Conservation (phyloP, 1,139 yeast genomes). For the Kodamaea arcana region DNA sequence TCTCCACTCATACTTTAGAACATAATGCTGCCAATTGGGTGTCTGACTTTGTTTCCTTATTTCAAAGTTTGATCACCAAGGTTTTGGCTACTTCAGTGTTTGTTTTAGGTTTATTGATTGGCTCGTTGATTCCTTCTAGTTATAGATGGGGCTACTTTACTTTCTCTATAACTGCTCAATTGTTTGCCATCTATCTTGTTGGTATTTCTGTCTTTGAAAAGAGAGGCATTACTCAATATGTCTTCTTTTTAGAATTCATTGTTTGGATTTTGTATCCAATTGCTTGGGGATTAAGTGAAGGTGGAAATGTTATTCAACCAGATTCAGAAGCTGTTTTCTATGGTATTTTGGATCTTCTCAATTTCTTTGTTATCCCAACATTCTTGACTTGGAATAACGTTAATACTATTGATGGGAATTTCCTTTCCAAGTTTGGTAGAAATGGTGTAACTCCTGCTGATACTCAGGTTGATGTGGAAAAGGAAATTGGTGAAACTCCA, state of each 20-base stretch:
- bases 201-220: conserved; percentile 10
- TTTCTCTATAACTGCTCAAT: conserved; percentile 32
- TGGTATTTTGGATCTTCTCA: conserved; percentile 54
- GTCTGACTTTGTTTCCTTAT: conserved; percentile 21
- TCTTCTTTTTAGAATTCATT: conserved; percentile 29
- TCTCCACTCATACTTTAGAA: conserved; percentile 38
- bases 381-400: conserved; percentile 30
- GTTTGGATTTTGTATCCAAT: conserved; percentile 53
- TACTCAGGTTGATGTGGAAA: conserved; percentile 13
- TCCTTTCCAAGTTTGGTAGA: conserved; percentile 18
- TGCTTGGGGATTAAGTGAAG: conserved; percentile 62
- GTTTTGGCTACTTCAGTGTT: conserved; percentile 45
- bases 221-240: conserved; percentile 15
- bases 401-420: conserved; percentile 26
- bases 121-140: conserved; percentile 48
- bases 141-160: conserved; percentile 68
- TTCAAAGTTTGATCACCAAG: conserved; percentile 25
- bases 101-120: conserved; percentile 53
- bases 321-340: conserved; percentile 66
- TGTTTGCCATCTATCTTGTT: conserved; percentile 35
- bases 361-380: conserved; percentile 42
- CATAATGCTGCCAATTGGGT: conserved; percentile 25
- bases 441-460: conserved; percentile 1
- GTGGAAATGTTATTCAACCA: conserved; percentile 63
- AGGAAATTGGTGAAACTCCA: conserved; percentile 21